phyloP scores from a whole-genome alignment of 2,329 filamentous ascomycete species.

The Parastagonospora avenae region DNA sequence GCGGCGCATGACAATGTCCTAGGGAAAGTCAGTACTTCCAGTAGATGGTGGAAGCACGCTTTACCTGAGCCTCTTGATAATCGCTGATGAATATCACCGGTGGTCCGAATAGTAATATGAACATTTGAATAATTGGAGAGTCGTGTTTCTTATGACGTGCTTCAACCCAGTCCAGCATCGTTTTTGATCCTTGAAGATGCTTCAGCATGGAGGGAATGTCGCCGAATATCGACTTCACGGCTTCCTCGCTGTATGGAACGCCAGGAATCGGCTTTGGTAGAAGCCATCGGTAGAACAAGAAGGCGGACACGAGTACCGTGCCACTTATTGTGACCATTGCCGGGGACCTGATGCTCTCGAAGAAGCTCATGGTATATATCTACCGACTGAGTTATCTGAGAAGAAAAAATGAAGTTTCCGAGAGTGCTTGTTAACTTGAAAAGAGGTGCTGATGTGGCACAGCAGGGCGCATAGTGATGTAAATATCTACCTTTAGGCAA shows the following conservation, averaged over 20 bases:
- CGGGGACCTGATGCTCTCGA: background rate
- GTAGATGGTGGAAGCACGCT: background rate
- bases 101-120: slow-evolving; percentile 50
- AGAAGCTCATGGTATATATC: too few species aligned
- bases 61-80: slow-evolving; percentile 51
- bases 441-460: too few species aligned
- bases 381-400: too few species aligned
- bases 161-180: slow-evolving; percentile 7
- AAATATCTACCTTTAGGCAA: too few species aligned
- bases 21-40: background rate
- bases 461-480: too few species aligned
- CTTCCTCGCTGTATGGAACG: slow-evolving; percentile 53
- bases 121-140: slow-evolving; percentile 49
- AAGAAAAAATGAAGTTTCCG: too few species aligned
- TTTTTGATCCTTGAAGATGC: slow-evolving; percentile 33
- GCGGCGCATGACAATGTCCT: slow-evolving; percentile 47
- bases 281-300: slow-evolving; percentile 18
- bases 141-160: slow-evolving; percentile 5
- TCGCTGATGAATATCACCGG: slow-evolving; percentile 55
- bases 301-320: background rate
- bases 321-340: background rate
- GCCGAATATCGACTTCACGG: slow-evolving; percentile 48
- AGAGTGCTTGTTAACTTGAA: too few species aligned
- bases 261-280: slow-evolving; percentile 53
- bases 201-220: slow-evolving; percentile 46